A percentile compares a stretch with the other conserved stretches of the same genome.
Conservation (phyloP, 2,329 filamentous ascomycete species). For the Trichoderma cornu-damae region DNA sequence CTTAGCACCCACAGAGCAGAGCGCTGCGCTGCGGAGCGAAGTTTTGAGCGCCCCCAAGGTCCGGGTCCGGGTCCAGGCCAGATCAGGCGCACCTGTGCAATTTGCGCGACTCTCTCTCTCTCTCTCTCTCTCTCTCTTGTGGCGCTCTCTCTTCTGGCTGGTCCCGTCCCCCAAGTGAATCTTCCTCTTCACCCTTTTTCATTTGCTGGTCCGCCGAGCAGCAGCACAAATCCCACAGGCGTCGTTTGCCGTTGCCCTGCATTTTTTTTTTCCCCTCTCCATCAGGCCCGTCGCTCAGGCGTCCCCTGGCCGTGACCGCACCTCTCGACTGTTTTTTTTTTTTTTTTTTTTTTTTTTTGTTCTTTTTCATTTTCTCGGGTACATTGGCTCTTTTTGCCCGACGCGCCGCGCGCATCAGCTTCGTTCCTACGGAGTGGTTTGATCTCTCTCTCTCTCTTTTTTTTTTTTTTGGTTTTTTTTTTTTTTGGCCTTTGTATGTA, state of each 20-base stretch:
- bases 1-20: not conserved
- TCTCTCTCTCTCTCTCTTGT: not conserved
- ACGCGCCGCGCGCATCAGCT: constrained; percentile 15
- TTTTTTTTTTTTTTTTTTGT: no score
- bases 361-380: no score
- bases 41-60: no score
- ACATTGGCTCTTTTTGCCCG: constrained; percentile 7
- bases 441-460: no score
- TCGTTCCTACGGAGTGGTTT: not conserved
- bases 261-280: not conserved
- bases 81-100: constrained; percentile 12
- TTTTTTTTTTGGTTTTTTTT: no score
- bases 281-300: not conserved
- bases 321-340: not conserved
- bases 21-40: no score
- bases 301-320: not conserved
- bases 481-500: constrained; percentile 1
- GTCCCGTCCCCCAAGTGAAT: constrained; percentile 15
- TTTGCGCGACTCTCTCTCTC: constrained; percentile 14
- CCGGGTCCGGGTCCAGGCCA: constrained; percentile 6
- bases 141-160: not conserved
- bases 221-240: not conserved
- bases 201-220: not conserved
- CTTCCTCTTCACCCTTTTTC: constrained; percentile 17
- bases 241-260: not conserved